phyloP scores from a whole-genome alignment of 371 early-diverging fungal species.

The Mucor mucedo region DNA sequence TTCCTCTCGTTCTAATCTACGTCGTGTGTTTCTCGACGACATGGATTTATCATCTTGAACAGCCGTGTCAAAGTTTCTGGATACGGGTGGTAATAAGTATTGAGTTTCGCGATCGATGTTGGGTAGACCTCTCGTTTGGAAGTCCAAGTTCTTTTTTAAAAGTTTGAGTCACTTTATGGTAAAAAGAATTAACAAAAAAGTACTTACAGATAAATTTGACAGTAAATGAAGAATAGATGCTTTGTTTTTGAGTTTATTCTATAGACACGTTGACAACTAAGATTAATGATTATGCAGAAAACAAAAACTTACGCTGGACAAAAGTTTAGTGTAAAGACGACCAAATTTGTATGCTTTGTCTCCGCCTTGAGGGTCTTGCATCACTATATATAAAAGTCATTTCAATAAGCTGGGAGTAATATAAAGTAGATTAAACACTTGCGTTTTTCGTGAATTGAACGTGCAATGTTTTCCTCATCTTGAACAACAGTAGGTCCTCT shows the following conservation, averaged over 20 bases:
- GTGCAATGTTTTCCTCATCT: conserved; percentile 68
- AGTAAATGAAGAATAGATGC: conserved; percentile 82
- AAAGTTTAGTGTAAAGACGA: conserved; percentile 66
- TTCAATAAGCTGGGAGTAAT: too few species aligned
- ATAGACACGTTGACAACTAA: background rate
- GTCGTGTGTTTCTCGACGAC: conserved; percentile 39
- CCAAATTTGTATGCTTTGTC: conserved; percentile 69
- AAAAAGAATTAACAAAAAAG: background rate
- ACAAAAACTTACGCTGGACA: conserved; percentile 51
- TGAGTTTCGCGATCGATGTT: conserved; percentile 18
- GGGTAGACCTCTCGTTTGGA: conserved; percentile 26
- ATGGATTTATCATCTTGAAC: conserved; percentile 9
- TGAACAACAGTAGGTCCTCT: conserved; percentile 55
- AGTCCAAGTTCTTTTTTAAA: conserved; percentile 1
- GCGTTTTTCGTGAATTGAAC: conserved; percentile 73
- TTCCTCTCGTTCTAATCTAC: conserved; percentile 36
- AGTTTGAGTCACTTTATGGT: too few species aligned
- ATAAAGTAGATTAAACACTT: conserved; percentile 7
- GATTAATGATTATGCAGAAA: background rate
- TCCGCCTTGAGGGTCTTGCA: conserved; percentile 50
- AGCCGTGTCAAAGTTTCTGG: conserved; percentile 32
- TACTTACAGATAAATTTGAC: conserved; percentile 14
- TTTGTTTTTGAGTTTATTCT: conserved; percentile 58
- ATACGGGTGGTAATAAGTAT: conserved; percentile 34
- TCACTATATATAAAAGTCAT: conserved; percentile 35